A percentile compares a stretch with the other conserved stretches of the same genome.
These are phyloP conservation scores for Fusarium solani-melongenae DNA, from an alignment of 2,329 filamentous ascomycete genomes.

Conservation along the genomic window DNA sequence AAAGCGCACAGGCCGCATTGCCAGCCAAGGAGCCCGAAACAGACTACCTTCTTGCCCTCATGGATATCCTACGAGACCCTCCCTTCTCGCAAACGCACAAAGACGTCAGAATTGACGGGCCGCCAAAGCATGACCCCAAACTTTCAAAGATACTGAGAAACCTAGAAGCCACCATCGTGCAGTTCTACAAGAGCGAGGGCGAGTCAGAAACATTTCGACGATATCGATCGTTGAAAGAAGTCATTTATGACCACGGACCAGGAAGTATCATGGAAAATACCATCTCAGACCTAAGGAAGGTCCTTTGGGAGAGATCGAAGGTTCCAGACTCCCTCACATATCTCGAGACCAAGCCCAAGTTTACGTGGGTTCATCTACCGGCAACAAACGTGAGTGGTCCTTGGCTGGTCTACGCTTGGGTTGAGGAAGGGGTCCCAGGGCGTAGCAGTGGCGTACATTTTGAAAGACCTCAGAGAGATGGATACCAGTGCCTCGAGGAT, in stretches of 20 bases:
- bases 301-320: neutral
- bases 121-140: neutral
- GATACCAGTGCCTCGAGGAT: constrained; percentile 27
- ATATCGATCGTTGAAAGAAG: neutral
- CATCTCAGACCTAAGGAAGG: accelerated
- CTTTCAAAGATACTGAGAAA: neutral
- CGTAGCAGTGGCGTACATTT: constrained; percentile 1
- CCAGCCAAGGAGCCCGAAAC: neutral
- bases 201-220: neutral
- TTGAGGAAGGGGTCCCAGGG: neutral
- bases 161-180: neutral
- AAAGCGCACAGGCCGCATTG: neutral
- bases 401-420: neutral
- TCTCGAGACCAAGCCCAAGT: neutral
- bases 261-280: neutral
- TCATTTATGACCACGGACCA: neutral
- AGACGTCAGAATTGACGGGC: neutral
- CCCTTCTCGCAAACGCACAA: neutral
- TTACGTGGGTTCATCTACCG: constrained; percentile 17
- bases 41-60: neutral
- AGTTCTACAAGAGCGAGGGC: neutral
- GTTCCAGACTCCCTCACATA: neutral
- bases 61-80: neutral
- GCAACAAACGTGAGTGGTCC: constrained; percentile 3
- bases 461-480: constrained; percentile 28